Evolutionary conservation across 805 yeast genomes (phyloP), one percentile per base, ranked within the genome.

Genomic region (Monosporozyma siamensis): DNA sequence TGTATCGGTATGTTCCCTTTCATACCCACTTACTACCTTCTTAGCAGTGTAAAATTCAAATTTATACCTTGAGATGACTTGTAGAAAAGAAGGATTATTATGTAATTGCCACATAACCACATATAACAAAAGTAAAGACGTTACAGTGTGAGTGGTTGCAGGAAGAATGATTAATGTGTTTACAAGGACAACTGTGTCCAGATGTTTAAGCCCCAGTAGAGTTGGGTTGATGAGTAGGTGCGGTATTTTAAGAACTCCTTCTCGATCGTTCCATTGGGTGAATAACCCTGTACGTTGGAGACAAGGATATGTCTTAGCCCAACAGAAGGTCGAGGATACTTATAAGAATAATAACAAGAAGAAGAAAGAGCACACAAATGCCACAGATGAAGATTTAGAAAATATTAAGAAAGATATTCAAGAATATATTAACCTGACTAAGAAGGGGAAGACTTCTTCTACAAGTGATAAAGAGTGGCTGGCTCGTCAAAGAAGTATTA

Each of bases 331-430:
- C 14, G 10, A 32, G 23, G 23, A 32, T 18, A 18, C 8, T 9
- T 4, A 29, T 29, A 29, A 21, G 30, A n/a, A 23, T 17, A 15
- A 15, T 23, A 6, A n/a, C 31, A 9, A 25, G 23, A 14, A n/a
- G n/a, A n/a, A n/a, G n/a, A n/a, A n/a, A n/a, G n/a, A n/a, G n/a
- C n/a, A n/a, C n/a, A n/a, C n/a, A n/a, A n/a, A 24, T 25, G 27
- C 23, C 15, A 24, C 31, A 15, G 61, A 54, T 38, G 50, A 47
- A 23, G 62, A 57, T 40, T 36, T 59, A 10, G 56, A 50, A 6
- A 41, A 39, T 14, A 31, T 60, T 15, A 50, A 44, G 34, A 49
- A 48, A 30, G 56, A 54, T 29, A 49, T 59, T 8, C 48, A 54
- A 23, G 46, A 50, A n/a, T 58, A 46, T 32, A 44, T 55, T n/a